Evolutionary conservation across 164 flowering plant genomes (phyloP), one percentile per base, ranked within the genome.

Genomic region (Houttuynia cordata): DNA sequence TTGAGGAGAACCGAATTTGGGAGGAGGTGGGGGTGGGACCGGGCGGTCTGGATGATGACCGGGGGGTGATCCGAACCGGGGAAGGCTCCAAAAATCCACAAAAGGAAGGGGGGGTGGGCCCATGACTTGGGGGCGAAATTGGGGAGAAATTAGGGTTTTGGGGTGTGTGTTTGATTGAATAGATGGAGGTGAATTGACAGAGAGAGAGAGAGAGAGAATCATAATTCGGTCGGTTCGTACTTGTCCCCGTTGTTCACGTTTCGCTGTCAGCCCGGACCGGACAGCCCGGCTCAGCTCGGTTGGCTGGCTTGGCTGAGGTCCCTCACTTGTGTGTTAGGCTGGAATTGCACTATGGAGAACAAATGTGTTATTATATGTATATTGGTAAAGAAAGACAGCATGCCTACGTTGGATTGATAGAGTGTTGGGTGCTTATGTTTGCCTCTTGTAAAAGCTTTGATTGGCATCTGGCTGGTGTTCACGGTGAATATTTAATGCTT

Each of bases 11-110:
- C 47, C 22, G 17, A 56, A 23, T 30, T 34, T 7, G 10, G 10
- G 20, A 57, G 60, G 42, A 34, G 22, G 22, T 30, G 60, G 25
- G 56, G 25, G 56, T n/a, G 56, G 25, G 56, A 21, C 23, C 22
- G 24, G 23, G 10, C 22, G 55, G 24, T n/a, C 22, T 10, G 21
- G 49, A 52, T 12, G 14, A 2, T 12, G 17, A 12, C 49, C 49
- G 49, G 49, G 18, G 30, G 45, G 30, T 39, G 39, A 49, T 2
- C 34, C 15, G 56, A 59, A 10, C 49, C 24, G 18, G 10, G 21
- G 47, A 51, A 52, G 18, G 40, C 18, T 39, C 34, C 54, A 60
- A 24, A 60, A 9, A 45, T 42, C 56, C 47, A 51, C 56, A 52
- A 61, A 52, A 25, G n/a, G n/a, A 24, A 15, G n/a, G 30, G 24